Conservation (phyloP, 768 basidiomycete species). For the Chlorophyllum brunneum region DNA sequence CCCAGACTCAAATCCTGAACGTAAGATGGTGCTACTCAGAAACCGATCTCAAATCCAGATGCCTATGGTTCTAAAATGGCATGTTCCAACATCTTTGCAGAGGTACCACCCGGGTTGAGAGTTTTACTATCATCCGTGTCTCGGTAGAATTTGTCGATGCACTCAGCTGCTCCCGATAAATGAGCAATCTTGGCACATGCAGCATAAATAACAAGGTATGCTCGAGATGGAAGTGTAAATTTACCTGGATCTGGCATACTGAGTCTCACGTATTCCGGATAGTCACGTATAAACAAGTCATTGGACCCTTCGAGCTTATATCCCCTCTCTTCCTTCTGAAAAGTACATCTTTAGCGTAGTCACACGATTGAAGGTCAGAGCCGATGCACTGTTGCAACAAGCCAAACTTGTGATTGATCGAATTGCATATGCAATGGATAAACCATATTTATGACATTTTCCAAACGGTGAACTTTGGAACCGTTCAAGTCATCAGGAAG, state of each 20-base stretch:
- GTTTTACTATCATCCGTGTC: slow-evolving; percentile 18
- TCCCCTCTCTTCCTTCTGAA: slow-evolving; percentile 17
- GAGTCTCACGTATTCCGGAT: slow-evolving; percentile 20
- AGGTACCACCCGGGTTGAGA: slow-evolving; percentile 13
- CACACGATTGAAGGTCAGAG: too few species aligned
- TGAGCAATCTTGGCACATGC: slow-evolving; percentile 35
- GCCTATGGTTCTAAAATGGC: too few species aligned
- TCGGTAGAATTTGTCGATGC: slow-evolving; percentile 24
- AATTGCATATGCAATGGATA: slow-evolving; percentile 19
- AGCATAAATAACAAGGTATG: slow-evolving; percentile 34
- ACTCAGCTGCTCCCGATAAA: slow-evolving; percentile 34
- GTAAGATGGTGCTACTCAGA: too few species aligned
- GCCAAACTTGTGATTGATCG: slow-evolving; percentile 26
- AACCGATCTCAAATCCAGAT: too few species aligned
- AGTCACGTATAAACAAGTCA: slow-evolving; percentile 6
- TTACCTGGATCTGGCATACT: too few species aligned
- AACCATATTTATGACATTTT: slow-evolving; percentile 29
- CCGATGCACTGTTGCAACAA: slow-evolving; percentile 28
- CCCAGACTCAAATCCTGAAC: too few species aligned
- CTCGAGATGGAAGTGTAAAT: slow-evolving; percentile 26
- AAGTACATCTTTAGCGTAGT: too few species aligned
- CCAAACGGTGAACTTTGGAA: slow-evolving; percentile 24
- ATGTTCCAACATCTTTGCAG: slow-evolving; percentile 15
- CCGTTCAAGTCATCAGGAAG: slow-evolving; percentile 24
- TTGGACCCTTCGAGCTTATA: slow-evolving; percentile 17